Evolutionary conservation across 1,139 yeast genomes (phyloP).

Genomic region (Pichia sp.): DNA sequence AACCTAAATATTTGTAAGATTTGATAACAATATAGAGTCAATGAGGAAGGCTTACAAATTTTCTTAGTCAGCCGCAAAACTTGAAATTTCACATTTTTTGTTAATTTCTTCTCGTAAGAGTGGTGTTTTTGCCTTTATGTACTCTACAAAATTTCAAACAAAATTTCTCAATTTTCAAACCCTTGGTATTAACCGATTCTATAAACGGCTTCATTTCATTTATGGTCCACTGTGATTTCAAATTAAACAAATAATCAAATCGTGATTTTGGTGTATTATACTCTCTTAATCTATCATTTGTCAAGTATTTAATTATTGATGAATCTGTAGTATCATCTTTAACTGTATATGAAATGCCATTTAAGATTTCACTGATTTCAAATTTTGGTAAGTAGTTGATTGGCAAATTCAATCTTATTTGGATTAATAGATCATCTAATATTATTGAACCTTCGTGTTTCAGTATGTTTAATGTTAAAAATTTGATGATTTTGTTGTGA

Average conservation of each 20-base stretch:
- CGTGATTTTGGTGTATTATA: conserved; percentile 47
- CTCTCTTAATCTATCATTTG: not conserved
- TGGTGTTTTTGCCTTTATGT: not conserved
- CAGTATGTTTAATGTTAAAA: conserved; percentile 22
- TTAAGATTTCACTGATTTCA: conserved; percentile 16
- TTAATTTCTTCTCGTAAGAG: conserved; percentile 1
- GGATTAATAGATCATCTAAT: conserved; percentile 45
- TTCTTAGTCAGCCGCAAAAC: not conserved
- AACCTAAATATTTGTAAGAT: no score
- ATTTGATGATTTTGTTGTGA: conserved; percentile 36
- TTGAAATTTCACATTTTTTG: not conserved
- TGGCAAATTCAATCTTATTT: conserved; percentile 64
- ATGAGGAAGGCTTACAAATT: not conserved
- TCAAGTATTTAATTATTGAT: conserved; percentile 1
- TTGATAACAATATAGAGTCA: no score
- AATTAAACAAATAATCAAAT: conserved; percentile 53
- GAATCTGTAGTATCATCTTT: conserved; percentile 3
- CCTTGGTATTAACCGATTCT: conserved; percentile 45
- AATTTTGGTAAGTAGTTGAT: conserved; percentile 33
- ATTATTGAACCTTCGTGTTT: conserved; percentile 2
- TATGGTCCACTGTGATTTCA: conserved; percentile 62
- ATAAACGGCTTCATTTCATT: conserved; percentile 70
- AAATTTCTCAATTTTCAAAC: conserved; percentile 59
- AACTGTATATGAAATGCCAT: conserved; percentile 26
- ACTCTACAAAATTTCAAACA: conserved; percentile 61